Evolutionary conservation across 257 asterid genomes (phyloP), one percentile per base, ranked within the genome.

Genomic region (Echites panduratus): DNA sequence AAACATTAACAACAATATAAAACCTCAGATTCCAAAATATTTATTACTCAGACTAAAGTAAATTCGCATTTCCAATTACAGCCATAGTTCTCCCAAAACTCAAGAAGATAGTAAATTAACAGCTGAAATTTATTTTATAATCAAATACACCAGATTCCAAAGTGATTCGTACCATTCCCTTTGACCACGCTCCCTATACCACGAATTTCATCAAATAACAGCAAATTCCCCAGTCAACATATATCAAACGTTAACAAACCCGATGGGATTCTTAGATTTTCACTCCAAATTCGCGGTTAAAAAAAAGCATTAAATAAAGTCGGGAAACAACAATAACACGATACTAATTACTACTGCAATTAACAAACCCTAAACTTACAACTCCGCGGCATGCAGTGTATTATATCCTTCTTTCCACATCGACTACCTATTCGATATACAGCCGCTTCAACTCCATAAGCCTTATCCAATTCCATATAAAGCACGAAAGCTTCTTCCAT

Each of bases 311-410:
- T 32, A 71, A 59, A 58, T 63, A 63, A 76, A 75, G 43, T 58
- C 35, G 26, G 75, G 75, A 40, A 75, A 74, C 62, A 68, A 63
- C 68, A 76, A 48, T 7, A 56, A 22, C 53, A 79, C 72, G 26
- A 71, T 63, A 63, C 80, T 79, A 79, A 79, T 57, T 67, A 57
- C 61, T 47, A 70, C 49, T 59, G 52, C 24, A 76, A 43, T 82
- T 77, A 86, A 70, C n/a, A 79, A 84, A 72, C 84, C 91, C 93
- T 88, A 84, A 90, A 90, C 71, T 87, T 90, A 83, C 96, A 87
- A 82, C 84, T 24, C 3, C 83, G 89, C 74, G 95, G 90, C 65
- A 74, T 82, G 64, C 73, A 69, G 45, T 83, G 97, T 87, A 82
- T 88, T 82, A 79, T 78, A 74, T 79, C 84, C 40, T 81, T 85